Base-by-base conservation (phyloP, 257 asterid species). In the Rhazya stricta region DNA sequence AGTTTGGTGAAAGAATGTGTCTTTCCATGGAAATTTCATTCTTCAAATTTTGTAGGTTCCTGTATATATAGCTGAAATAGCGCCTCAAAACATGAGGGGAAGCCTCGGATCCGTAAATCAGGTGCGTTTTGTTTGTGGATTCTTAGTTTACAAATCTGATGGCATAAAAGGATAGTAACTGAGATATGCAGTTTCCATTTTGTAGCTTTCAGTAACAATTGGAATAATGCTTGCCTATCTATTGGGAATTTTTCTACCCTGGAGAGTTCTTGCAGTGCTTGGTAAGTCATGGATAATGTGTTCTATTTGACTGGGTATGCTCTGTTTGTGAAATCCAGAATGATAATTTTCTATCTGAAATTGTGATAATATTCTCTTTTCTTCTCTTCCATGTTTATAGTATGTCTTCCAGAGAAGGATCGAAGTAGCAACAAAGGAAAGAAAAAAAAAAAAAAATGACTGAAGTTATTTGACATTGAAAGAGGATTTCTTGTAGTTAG, bases 71-170 rank as follows among this genome's bases (percentile, higher is more conserved):
- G 96, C 98, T 11, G 98, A 93, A 90, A 89, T 93, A 74, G 89
- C 98, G 13, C 97, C 97, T 53, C 94, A 91, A 77, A 91, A 91
- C 85, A 71, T 91, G 78, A 93, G 98, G 82, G 97, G 97, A 84
- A 84, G 89, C 79, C 94, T 93, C 58, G 98, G 97, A 81, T 87
- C 96, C 27, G 90, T 86, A 75, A 89, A 88, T 81, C 97, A 93
- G 96, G 98, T 91, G 77, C 60, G 84, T 77, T 69, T 80, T 67
- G 21, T 74, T 60, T 73, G 23, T 54, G 50, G 8, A 12, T 25
- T 34, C 68, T 56, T 65, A 46, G 62, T 39, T 48, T 27, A 75
- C 23, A n/a, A 51, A 8, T 69, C 43, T 58, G n/a, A 58, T 41
- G 67, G 34, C 32, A 8, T 39, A 56, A n/a, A 32, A 74, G 34